Evolutionary conservation across 2,329 filamentous ascomycete genomes (phyloP), one percentile per base, ranked within the genome.

Genomic region (Knufia petricola): DNA sequence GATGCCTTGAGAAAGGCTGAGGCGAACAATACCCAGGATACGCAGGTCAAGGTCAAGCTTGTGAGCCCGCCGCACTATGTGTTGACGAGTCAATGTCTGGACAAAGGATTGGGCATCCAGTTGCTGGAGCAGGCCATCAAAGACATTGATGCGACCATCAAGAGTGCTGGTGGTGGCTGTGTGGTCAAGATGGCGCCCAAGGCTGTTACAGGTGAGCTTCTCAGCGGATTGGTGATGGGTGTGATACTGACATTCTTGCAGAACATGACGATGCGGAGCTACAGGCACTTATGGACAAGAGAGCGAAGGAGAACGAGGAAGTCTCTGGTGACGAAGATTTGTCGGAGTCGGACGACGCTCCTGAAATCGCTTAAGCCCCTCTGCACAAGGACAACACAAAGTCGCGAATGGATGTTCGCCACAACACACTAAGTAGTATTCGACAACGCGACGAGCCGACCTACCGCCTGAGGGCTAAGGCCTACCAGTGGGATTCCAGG

Each of bases 1-100:
- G 78, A 81, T 28, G 89, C 94, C 42, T 79, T 98, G 51, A 81
- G 88, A 64, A 87, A 83, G 54, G 94, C 92, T 52, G 92, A 98
- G 73, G 85, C 85, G 52, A 82, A 84, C 68, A 96, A 95, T 78
- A 95, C 88, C 12, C 75, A 81, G 48, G 88, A 95, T 49, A 92
- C 83, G 61, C 87, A 94, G 69, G 88, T 98, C 72, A 96, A 96
- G 77, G 92, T 96, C 66, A 90, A 89, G 72, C 84, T 98, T 44
- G 92, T 98, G n/a, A 94, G 88, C 21, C 92, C 92, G 37, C 94
- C 92, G 28, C 80, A 98, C 50, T 98, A 96, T 66, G 92, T 98
- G 58, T 76, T 98, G 55, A 96, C 90, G 50, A 94, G 82, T 69
- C 92, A 94, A 61, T 95, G 90, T 66, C 72, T 96, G 65, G 92